Conservation (phyloP, 352 stramenopile species). For the Phytopythium delawarense region DNA sequence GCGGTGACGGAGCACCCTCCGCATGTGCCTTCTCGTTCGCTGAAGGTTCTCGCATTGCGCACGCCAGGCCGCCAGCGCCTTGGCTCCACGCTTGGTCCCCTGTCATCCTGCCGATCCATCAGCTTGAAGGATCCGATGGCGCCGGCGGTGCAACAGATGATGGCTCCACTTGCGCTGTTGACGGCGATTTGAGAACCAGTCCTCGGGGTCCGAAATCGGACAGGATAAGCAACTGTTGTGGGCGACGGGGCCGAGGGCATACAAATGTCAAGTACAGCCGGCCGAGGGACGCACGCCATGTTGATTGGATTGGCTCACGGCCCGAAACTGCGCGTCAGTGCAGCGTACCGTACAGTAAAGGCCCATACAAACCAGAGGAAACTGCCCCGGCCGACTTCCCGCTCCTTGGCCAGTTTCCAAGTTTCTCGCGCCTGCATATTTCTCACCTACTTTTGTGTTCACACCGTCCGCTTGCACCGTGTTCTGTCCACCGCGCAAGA, state of each 20-base stretch:
- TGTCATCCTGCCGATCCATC: background rate
- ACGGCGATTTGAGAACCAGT: background rate
- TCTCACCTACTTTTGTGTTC: too few relatives aligned
- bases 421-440: background rate
- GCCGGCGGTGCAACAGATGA: background rate
- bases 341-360: background rate
- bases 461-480: too few relatives aligned
- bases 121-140: background rate
- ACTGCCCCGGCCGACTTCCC: background rate
- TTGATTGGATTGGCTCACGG: background rate
- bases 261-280: background rate
- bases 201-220: too few relatives aligned
- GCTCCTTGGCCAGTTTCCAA: background rate
- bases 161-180: background rate
- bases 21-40: background rate
- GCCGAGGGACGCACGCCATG: constrained; percentile 5
- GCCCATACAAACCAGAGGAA: background rate
- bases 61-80: background rate
- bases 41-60: constrained; percentile 7
- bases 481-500: too few relatives aligned
- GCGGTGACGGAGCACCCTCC: background rate
- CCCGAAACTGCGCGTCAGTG: background rate
- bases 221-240: background rate
- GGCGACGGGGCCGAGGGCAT: background rate
- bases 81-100: too few relatives aligned